Base-by-base conservation (phyloP, 257 asterid genomes). In the Solanum arcanum region DNA sequence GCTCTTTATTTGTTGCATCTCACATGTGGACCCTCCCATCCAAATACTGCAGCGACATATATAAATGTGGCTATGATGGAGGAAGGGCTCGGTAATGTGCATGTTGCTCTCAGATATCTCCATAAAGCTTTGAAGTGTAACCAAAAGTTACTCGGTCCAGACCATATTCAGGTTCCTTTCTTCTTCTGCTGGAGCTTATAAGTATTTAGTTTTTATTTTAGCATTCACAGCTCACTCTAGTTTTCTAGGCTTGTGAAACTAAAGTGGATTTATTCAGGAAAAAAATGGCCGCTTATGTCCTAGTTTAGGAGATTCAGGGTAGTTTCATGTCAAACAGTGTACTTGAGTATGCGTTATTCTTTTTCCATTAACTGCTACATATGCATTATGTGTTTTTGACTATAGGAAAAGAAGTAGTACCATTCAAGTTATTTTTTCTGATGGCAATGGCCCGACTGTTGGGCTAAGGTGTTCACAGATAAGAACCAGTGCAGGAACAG, bases 31-130 rank as follows among this genome's bases (percentile, higher is more conserved):
- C 94, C 95, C 86, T 96, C 99, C 85, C 99, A 97, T 89, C 99
- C 99, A 66, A 97, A 97, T 91, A 97, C 99, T 49, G 99, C 99
- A 35, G 99, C 99, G 86, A 97, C 99, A 41, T 97, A 96, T 90
- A 97, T 97, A 76, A 97, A 97, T 86, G 96, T 97, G 90, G 99
- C 99, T 83, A 97, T 97, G 99, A 97, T 97, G 99, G 99, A 97
- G 92, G 99, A 97, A 90, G 99, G 99, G 78, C 95, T 96, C 98
- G 99, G 99, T 86, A 97, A 97, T 94, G 99, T 92, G 90, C 97
- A 97, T 84, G 97, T 96, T 89, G 99, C 99, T 87, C 99, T 97
- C 86, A 90, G 99, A 92, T 97, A 96, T 93, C 94, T 97, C 89
- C 99, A 97, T 82, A 99, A 97, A 93, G 99, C 99, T 89, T 96